A percentile compares a stretch with the other conserved stretches of the same genome.
These are phyloP conservation scores for Saccharomycopsis amapae DNA, from an alignment of 805 yeast species.

Conservation along the genomic window DNA sequence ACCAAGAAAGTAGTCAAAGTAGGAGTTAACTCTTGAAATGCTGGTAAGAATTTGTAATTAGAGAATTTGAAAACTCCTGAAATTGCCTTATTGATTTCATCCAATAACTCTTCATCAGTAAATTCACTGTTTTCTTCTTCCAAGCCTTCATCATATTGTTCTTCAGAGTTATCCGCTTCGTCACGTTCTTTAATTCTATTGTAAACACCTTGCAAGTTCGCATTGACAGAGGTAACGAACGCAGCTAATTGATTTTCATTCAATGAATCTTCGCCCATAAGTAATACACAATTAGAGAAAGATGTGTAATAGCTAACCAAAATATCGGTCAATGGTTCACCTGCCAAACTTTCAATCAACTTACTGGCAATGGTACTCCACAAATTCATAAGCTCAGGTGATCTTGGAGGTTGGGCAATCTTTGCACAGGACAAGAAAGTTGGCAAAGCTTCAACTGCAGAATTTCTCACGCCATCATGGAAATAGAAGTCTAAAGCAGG, in stretches of 20 bases:
- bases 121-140: constrained; percentile 78
- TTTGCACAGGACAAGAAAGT: constrained; percentile 61
- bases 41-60: constrained; percentile 50
- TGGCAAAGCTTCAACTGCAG: constrained; percentile 83
- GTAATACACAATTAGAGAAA: constrained; percentile 54
- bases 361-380: constrained; percentile 69
- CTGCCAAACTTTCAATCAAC: constrained; percentile 56
- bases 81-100: constrained; percentile 74
- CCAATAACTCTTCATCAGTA: constrained; percentile 84
- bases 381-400: constrained; percentile 53
- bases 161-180: constrained; percentile 70
- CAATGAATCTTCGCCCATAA: constrained; percentile 60
- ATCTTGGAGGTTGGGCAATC: constrained; percentile 39
- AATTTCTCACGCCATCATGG: constrained; percentile 89
- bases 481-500: constrained; percentile 88
- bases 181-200: constrained; percentile 69
- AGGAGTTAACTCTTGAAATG: constrained; percentile 59
- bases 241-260: constrained; percentile 46
- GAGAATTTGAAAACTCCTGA: constrained; percentile 61
- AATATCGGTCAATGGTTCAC: constrained; percentile 80
- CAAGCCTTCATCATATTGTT: constrained; percentile 69
- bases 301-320: constrained; percentile 72
- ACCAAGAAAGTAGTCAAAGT: constrained; percentile 52
- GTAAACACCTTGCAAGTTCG: constrained; percentile 58
- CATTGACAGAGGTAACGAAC: constrained; percentile 52